Conservation (phyloP, 352 stramenopile genomes). For the Pythium sukuiense region DNA sequence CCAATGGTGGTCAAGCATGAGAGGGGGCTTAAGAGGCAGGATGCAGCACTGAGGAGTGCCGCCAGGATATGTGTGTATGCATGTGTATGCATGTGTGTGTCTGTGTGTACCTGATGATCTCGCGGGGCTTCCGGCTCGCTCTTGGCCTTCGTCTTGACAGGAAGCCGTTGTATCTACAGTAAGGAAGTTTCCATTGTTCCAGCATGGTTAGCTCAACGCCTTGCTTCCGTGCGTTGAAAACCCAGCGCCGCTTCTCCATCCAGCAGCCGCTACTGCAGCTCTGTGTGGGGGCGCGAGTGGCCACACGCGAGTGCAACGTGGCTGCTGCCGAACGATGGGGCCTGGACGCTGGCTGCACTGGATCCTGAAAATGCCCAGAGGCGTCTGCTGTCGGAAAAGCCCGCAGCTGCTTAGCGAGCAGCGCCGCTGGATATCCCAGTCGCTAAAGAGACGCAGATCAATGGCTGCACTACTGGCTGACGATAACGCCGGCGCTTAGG, state of each 20-base stretch:
- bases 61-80: background rate
- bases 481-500: slow-evolving; percentile 11
- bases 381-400: background rate
- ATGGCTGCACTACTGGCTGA: background rate
- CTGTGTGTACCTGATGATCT: background rate
- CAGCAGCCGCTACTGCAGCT: background rate
- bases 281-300: background rate
- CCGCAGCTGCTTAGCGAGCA: background rate
- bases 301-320: background rate
- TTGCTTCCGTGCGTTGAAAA: background rate
- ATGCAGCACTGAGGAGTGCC: background rate
- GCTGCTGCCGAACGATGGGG: background rate
- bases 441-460: background rate
- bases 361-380: background rate
- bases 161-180: background rate
- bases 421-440: background rate
- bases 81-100: background rate
- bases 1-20: background rate
- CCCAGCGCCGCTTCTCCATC: background rate
- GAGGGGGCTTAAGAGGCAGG: too few relatives aligned
- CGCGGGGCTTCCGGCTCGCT: background rate
- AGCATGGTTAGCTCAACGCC: background rate
- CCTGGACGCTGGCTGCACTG: background rate
- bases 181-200: slow-evolving; percentile 1
- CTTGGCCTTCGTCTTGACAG: background rate